Evolutionary conservation across 2,329 filamentous ascomycete genomes (phyloP), one percentile per base, ranked within the genome.

Genomic region (Aureobasidium sp.): DNA sequence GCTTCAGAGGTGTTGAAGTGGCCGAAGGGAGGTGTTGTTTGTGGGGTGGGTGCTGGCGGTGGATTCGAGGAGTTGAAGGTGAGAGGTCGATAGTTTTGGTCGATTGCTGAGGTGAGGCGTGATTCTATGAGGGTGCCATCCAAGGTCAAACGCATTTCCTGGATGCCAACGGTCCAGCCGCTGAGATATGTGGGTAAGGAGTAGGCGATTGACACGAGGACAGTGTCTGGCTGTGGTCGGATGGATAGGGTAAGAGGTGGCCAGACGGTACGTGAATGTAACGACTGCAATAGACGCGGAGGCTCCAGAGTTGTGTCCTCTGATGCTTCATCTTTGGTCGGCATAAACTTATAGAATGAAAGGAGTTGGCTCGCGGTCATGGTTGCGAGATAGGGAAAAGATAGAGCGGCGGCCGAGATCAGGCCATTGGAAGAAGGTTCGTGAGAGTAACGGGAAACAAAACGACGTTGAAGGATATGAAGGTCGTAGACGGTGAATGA

Each of bases 101-200:
- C 75, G 19, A 79, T 73, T n/a, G 80, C 79, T 2, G 78, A 79
- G 17, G 81, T 75, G 3, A 82, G 67, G 7, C 80, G 77, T 2
- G 81, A 82, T 39, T 76, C 73, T 1, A 79, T 67, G 0, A 83
- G 71, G 15, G 74, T 74, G 7, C 82, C 82, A 50, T 75, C 71
- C 56, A 72, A 72, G 37, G 74, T 74, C n/a, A 96, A 81, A 62
- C 88, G 85, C 47, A 97, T 78, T 72, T 97, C 93, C 72, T 97
- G 93, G n/a, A 97, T 84, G 2, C 91, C 92, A 17, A 96, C 82
- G 8, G 89, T 91, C 90, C 92, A 97, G 31, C 91, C 91, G 47
- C 85, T 85, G 3, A 87, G 79, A 67, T 86, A 84, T 2, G 89
- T 88, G 17, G 88, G 86, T 66, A 95, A 85, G 0, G 90, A 89